Evolutionary conservation across 177 flowering plant genomes (phyloP), one percentile per base, ranked within the genome.

Genomic region (Tripterygium wilfordii): DNA sequence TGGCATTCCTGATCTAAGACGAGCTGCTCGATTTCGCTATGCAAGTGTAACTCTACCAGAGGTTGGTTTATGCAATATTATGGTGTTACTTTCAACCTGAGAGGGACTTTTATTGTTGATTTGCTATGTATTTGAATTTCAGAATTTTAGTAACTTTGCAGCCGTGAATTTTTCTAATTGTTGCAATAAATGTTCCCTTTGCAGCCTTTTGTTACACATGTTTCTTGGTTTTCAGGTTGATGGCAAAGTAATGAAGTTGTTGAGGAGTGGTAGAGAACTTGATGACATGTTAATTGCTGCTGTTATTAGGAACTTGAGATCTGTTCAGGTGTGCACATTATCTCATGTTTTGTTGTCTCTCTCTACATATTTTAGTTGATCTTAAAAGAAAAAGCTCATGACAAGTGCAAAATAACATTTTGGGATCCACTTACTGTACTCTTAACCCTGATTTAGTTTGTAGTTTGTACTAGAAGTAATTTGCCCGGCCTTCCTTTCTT

Each of bases 1-100:
- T 66, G 98, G 98, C 29, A 68, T 91, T 57, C 98, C 98, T 59
- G 98, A 91, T 76, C 85, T 91, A 52, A 71, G 95, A 30, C 66
- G 90, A 48, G 70, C 72, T 24, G 85, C 95, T 61, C 92, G 98
- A 48, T 88, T 52, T 73, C 82, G 88, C 62, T 92, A 85, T 79
- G 76, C 88, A 51, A 74, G 71, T 69, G 78, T 88, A 19, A 48
- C 78, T 51, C 60, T 76, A 47, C 94, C 90, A 17, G 79, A 83
- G 96, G 98, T 91, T 57, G 37, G 83, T 60, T 51, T 13, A 45
- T n/a, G 27, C 52, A 29, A n/a, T n/a, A n/a, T n/a, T n/a, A n/a
- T n/a, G n/a, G n/a, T n/a, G n/a, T n/a, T n/a, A n/a, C n/a, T n/a
- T n/a, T n/a, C n/a, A n/a, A n/a, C n/a, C n/a, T n/a, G n/a, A n/a